phyloP scores from a whole-genome alignment of 2,329 filamentous ascomycete species.

The Neurospora sp. region DNA sequence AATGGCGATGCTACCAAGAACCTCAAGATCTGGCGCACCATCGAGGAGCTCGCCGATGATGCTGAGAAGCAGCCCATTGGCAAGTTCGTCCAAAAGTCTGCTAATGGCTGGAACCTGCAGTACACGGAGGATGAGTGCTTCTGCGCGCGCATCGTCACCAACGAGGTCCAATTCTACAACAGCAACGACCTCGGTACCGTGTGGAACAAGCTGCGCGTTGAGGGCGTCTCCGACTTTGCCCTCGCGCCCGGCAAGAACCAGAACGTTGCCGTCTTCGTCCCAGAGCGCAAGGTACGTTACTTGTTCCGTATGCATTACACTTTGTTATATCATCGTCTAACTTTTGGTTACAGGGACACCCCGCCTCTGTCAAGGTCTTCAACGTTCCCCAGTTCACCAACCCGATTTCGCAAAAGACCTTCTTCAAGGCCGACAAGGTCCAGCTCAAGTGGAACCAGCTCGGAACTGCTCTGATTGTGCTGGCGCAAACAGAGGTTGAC shows the following conservation, averaged over 20 bases:
- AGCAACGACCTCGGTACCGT: conserved; percentile 75
- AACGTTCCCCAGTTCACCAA: conserved; percentile 78
- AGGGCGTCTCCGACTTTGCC: conserved; percentile 83
- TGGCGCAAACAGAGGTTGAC: conserved; percentile 96
- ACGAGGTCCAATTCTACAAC: conserved; percentile 96
- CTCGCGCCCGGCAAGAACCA: conserved; percentile 83
- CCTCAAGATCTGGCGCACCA: conserved; percentile 87
- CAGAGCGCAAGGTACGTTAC: conserved; percentile 72
- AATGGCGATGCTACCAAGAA: conserved; percentile 92
- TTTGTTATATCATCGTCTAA: background rate
- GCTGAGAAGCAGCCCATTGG: conserved; percentile 67
- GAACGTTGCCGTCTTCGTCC: conserved; percentile 88
- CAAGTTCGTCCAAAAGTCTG: conserved; percentile 88
- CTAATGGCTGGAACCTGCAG: conserved; percentile 94
- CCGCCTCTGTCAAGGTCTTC: conserved; percentile 87
- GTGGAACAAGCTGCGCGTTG: conserved; percentile 91
- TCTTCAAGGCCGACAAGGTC: conserved; percentile 99
- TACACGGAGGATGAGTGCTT: conserved; percentile 91
- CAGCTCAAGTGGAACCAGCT: conserved; percentile 96
- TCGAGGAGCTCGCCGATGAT: conserved; percentile 55
- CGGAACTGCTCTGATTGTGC: conserved; percentile 83
- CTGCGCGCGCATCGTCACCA: conserved; percentile 88
- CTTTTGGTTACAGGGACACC: conserved; percentile 58
- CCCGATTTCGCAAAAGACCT: conserved; percentile 92
- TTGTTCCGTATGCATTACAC: background rate